Evolutionary conservation across 495 filamentous ascomycete genomes (phyloP).

Genomic region (Penicillium robsamsonii): DNA sequence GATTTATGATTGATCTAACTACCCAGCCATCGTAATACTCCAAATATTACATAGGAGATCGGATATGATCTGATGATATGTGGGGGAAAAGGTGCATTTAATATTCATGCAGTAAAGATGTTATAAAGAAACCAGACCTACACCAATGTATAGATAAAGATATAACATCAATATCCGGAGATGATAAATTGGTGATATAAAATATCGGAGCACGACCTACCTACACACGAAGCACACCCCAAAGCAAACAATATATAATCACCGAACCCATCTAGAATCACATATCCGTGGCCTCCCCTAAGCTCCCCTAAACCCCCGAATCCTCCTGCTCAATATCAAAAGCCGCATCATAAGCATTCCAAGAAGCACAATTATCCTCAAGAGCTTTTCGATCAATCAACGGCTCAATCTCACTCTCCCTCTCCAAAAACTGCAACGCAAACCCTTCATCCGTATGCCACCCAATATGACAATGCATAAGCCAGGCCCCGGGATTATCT

Average conservation of each 20-base stretch:
- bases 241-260: not conserved
- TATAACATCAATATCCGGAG: too few species aligned
- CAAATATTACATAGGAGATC: too few species aligned
- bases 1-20: too few species aligned
- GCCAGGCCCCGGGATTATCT: slow-evolving; percentile 46
- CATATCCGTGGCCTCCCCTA: not conserved
- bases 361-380: slow-evolving; percentile 8
- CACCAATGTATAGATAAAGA: too few species aligned
- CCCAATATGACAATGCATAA: slow-evolving; percentile 49
- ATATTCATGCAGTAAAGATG: too few species aligned
- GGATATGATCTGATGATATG: too few species aligned
- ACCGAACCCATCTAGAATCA: not conserved
- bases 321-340: slow-evolving; percentile 12
- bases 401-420: slow-evolving; percentile 36
- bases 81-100: too few species aligned
- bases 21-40: too few species aligned
- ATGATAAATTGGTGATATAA: too few species aligned
- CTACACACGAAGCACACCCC: too few species aligned
- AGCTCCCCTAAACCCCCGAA: slow-evolving; percentile 4
- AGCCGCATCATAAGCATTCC: slow-evolving; percentile 6
- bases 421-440: slow-evolving; percentile 43
- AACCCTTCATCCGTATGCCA: slow-evolving; percentile 41
- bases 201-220: too few species aligned
- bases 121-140: too few species aligned
- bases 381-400: slow-evolving; percentile 21